phyloP scores from a whole-genome alignment of 2,329 filamentous ascomycete species.

The Verruconis gallopava region DNA sequence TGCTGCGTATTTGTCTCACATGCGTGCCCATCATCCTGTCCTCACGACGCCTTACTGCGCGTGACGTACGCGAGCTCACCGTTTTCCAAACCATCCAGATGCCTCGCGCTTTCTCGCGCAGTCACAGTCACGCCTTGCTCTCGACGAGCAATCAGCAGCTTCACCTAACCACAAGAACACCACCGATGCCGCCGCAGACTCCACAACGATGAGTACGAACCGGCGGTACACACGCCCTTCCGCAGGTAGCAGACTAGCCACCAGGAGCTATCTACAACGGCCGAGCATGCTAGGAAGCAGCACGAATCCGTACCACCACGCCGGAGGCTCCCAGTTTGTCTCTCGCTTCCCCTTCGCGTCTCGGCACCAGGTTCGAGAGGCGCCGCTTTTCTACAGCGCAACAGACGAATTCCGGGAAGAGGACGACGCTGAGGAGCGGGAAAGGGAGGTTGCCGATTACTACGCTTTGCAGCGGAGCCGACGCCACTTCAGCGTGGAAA shows the following conservation, averaged over 20 bases:
- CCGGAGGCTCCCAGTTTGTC: slow-evolving; percentile 49
- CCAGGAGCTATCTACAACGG: slow-evolving; percentile 38
- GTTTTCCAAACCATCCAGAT: too few species aligned
- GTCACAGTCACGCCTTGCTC: slow-evolving; percentile 83
- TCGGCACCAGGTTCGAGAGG: slow-evolving; percentile 44
- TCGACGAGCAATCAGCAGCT: slow-evolving; percentile 34
- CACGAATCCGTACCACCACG: slow-evolving; percentile 66
- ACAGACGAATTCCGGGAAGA: slow-evolving; percentile 85
- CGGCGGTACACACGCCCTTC: background rate
- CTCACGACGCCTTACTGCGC: too few species aligned
- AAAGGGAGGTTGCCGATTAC: slow-evolving; percentile 84
- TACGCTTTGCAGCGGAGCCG: slow-evolving; percentile 84
- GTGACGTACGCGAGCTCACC: too few species aligned
- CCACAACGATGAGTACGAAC: slow-evolving; percentile 19
- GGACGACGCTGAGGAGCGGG: slow-evolving; percentile 82
- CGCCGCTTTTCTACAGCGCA: slow-evolving; percentile 82
- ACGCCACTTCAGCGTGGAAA: slow-evolving; percentile 72
- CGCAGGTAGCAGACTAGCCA: slow-evolving; percentile 12
- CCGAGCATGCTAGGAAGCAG: slow-evolving; percentile 16
- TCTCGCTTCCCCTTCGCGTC: slow-evolving; percentile 69
- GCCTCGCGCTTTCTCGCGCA: slow-evolving; percentile 92
- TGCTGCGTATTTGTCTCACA: too few species aligned
- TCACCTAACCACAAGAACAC: slow-evolving; percentile 18
- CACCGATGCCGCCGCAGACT: background rate
- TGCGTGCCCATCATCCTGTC: too few species aligned